Evolutionary conservation across 345 rosid species (phyloP).

Genomic region (Rhizophora apiculata): DNA sequence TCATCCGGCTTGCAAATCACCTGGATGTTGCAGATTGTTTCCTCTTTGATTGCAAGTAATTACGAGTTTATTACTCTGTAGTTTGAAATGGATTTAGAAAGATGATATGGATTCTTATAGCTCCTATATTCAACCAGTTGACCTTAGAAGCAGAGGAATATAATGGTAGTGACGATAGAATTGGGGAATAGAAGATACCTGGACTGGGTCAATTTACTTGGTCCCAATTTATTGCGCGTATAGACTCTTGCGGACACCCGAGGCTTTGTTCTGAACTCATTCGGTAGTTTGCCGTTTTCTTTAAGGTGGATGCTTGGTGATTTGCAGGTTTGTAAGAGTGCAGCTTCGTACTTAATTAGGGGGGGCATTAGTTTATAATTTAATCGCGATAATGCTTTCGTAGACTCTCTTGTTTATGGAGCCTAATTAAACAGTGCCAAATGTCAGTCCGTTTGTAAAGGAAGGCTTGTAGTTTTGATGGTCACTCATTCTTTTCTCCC

Average conservation of each 20-base stretch:
- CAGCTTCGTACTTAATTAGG: conserved; percentile 16
- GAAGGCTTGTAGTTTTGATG: conserved; percentile 26
- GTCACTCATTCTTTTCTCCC: background rate
- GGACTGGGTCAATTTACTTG: conserved; percentile 30
- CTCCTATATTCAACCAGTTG: conserved; percentile 1
- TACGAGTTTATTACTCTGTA: background rate
- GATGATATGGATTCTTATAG: conserved; percentile 13
- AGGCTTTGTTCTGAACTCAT: background rate
- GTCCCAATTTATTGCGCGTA: conserved; percentile 20
- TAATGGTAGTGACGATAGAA: conserved; percentile 16
- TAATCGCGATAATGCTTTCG: conserved; percentile 6
- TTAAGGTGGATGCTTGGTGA: conserved; percentile 16
- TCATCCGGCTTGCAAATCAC: conserved; percentile 55
- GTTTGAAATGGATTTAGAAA: conserved; percentile 6
- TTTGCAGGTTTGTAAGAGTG: conserved; percentile 17
- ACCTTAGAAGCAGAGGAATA: conserved; percentile 5
- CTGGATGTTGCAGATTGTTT: conserved; percentile 58
- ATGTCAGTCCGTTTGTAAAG: conserved; percentile 19
- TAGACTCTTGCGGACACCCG: conserved; percentile 6
- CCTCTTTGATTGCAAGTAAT: conserved; percentile 35
- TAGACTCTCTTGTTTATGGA: conserved; percentile 8
- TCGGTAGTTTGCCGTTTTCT: background rate
- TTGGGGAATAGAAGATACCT: conserved; percentile 3
- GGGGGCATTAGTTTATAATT: conserved; percentile 23
- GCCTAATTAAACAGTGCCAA: too few relatives aligned